Conservation (phyloP, 2,329 filamentous ascomycete genomes). For the Trichoderma aggressivum region DNA sequence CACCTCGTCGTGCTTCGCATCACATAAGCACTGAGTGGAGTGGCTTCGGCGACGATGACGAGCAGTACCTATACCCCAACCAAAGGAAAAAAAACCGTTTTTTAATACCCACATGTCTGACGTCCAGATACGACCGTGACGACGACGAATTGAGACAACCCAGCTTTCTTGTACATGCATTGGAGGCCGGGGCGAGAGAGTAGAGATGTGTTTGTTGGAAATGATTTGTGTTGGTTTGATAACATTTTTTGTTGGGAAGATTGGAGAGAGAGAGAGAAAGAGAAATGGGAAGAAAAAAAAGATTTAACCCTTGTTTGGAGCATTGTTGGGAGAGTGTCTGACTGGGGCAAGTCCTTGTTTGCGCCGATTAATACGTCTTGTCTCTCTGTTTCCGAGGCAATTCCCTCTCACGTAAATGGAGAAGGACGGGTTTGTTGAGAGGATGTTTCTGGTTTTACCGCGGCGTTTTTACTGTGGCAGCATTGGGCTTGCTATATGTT, state of each 20-base stretch:
- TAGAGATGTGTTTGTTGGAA: slow-evolving; percentile 16
- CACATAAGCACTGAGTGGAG: slow-evolving; percentile 30
- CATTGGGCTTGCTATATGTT: slow-evolving; percentile 16
- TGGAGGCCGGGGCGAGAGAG: slow-evolving; percentile 3
- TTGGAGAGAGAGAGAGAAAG: background rate
- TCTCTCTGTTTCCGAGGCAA: background rate
- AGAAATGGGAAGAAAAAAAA: background rate
- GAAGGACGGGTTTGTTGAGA: background rate
- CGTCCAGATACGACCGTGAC: slow-evolving; percentile 35
- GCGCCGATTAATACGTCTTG: slow-evolving; percentile 14
- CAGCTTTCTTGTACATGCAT: slow-evolving; percentile 17
- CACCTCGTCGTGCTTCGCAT: slow-evolving; percentile 31
- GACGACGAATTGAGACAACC: slow-evolving; percentile 28
- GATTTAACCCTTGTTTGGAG: background rate
- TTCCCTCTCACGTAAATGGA: background rate
- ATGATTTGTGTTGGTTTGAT: slow-evolving; percentile 5
- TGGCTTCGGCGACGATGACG: slow-evolving; percentile 37
- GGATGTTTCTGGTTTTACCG: background rate
- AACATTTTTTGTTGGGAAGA: background rate
- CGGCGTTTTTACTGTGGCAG: slow-evolving; percentile 19
- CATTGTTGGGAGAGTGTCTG: background rate
- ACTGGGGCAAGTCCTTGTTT: background rate
- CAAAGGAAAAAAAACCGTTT: slow-evolving; percentile 12
- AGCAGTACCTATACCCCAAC: slow-evolving; percentile 39
- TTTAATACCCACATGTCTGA: slow-evolving; percentile 39